Evolutionary conservation across 2,329 filamentous ascomycete genomes (phyloP).

Genomic region (Monilinia vaccinii-corymbosi): DNA sequence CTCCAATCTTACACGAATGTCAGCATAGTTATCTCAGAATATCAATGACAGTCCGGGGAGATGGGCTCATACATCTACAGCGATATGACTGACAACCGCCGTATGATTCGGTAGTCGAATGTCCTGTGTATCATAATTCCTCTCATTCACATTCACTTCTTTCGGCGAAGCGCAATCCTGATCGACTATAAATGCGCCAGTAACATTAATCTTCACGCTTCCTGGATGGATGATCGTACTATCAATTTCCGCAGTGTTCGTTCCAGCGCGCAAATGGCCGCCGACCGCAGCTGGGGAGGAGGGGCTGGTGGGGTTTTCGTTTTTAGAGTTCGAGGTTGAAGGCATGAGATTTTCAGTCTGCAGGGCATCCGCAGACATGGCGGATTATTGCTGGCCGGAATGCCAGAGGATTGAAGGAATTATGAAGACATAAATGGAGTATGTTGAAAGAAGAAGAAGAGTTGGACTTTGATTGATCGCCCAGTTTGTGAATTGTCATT

Average conservation of each 20-base stretch:
- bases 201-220: conserved; percentile 88
- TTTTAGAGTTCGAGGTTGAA: conserved; percentile 5
- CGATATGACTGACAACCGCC: conserved; percentile 90
- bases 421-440: conserved; percentile 11
- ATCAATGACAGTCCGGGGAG: neutral
- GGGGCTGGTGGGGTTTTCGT: conserved; percentile 14
- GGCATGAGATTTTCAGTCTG: conserved; percentile 10
- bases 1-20: conserved; percentile 62
- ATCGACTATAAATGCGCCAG: conserved; percentile 93
- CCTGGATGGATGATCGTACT: conserved; percentile 47
- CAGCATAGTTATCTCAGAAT: neutral
- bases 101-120: conserved; percentile 96
- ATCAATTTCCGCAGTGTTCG: conserved; percentile 31
- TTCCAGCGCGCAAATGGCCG: conserved; percentile 20
- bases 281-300: conserved; percentile 8
- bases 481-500: neutral
- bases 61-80: conserved; percentile 68
- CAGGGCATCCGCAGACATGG: conserved; percentile 20
- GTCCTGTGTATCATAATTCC: conserved; percentile 69
- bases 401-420: conserved; percentile 12
- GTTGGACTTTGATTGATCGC: neutral
- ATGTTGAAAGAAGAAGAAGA: neutral
- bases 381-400: conserved; percentile 14
- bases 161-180: conserved; percentile 54
- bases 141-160: conserved; percentile 32